Base-by-base conservation (phyloP, 2,329 filamentous ascomycete genomes). In the Grosmannia huntii region DNA sequence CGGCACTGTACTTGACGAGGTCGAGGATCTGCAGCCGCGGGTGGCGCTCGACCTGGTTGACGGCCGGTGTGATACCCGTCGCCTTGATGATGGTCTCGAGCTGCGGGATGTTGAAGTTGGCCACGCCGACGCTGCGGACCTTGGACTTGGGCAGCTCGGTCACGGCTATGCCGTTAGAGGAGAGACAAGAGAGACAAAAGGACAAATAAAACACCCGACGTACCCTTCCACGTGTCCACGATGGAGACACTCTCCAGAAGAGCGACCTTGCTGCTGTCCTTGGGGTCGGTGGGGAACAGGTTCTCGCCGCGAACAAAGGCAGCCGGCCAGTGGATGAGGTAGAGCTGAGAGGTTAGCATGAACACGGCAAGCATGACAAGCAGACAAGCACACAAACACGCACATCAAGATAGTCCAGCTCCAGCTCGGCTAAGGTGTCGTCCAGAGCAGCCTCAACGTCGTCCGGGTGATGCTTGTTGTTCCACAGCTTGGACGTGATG, bases 11-110 rank as follows among this genome's bases (percentile, higher is more conserved):
- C 58, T 78, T 73, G 65, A 85, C 70, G 44, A 86, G 76, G 64
- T 80, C 80, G 33, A 76, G 74, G 55, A 76, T 77, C 60, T 80
- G 80, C 68, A 83, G 76, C 67, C 82, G 82, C 48, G 83, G 83
- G 73, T 87, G 83, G 41, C 85, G 78, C 71, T 87, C 84, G 66
- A 86, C 71, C 70, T 88, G 85, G 77, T 87, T 86, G 62, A 82
- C 82, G 53, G 83, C 84, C 59, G 75, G 75, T 66, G 73, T 67
- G 70, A 80, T 80, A 65, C 81, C 80, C 64, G 78, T 80, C 59
- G 74, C 81, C 46, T 77, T 74, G 68, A 82, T 76, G 65, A 84
- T 66, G 55, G 74, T 73, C 65, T 84, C 75, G 65, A 84, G 70
- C 72, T 70, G 72, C 64, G 78, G 74, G n/a, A 76, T 75, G 65